phyloP scores from a whole-genome alignment of 2,329 filamentous ascomycete genomes.

The Septoria linicola region DNA sequence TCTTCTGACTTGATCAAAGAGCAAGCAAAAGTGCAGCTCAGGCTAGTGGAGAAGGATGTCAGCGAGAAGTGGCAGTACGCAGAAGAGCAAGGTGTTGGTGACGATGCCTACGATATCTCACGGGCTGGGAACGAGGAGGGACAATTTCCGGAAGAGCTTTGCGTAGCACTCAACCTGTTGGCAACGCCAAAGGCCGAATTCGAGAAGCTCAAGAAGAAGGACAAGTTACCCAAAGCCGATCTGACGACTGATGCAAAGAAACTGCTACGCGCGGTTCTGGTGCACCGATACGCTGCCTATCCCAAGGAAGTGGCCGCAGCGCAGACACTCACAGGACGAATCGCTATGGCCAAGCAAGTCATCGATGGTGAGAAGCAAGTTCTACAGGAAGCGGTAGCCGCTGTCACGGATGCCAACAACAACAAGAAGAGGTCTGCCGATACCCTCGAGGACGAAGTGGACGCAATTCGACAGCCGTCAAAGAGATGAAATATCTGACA shows the following conservation, averaged over 20 bases:
- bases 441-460: slow-evolving; percentile 27
- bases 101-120: slow-evolving; percentile 67
- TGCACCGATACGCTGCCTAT: slow-evolving; percentile 50
- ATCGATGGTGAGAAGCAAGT: slow-evolving; percentile 71
- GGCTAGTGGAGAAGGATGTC: slow-evolving; percentile 21
- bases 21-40: slow-evolving; percentile 39
- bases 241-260: slow-evolving; percentile 39
- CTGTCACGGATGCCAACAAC: slow-evolving; percentile 18
- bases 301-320: slow-evolving; percentile 41
- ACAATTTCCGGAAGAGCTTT: slow-evolving; percentile 45
- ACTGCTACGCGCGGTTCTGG: slow-evolving; percentile 43
- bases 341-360: slow-evolving; percentile 63
- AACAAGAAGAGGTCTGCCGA: slow-evolving; percentile 29
- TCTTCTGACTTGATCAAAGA: slow-evolving; percentile 59
- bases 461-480: slow-evolving; percentile 21
- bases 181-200: slow-evolving; percentile 44
- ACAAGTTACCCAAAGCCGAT: slow-evolving; percentile 46
- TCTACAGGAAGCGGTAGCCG: slow-evolving; percentile 52
- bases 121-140: slow-evolving; percentile 34
- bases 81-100: slow-evolving; percentile 62
- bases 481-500: slow-evolving; percentile 20
- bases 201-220: slow-evolving; percentile 42
- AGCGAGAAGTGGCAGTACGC: slow-evolving; percentile 51
- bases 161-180: slow-evolving; percentile 47
- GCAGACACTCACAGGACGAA: slow-evolving; percentile 47